Conservation (phyloP, 805 yeast genomes). For the Pichia insulana region DNA sequence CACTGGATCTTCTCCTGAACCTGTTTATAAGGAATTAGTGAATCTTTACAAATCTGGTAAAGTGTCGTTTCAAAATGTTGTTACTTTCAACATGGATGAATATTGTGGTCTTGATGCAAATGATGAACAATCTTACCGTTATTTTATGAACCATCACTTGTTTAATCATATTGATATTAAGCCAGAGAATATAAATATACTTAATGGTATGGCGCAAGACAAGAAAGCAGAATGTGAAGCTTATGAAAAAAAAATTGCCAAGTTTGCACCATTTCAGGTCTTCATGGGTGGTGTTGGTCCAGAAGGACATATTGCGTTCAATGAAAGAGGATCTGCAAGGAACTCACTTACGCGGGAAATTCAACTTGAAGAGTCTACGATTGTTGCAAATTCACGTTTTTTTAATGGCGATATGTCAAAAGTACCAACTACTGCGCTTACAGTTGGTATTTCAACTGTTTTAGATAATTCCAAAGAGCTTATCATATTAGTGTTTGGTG, state of each 20-base stretch:
- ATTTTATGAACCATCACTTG: conserved; percentile 48
- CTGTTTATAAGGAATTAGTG: conserved; percentile 39
- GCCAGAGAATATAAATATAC: conserved; percentile 41
- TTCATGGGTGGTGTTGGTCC: conserved; percentile 55
- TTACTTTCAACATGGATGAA: conserved; percentile 57
- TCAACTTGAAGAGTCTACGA: conserved; percentile 39
- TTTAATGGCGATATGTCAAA: conserved; percentile 36
- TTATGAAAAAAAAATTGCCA: conserved; percentile 41
- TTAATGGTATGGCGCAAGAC: conserved; percentile 43
- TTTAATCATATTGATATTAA: conserved; percentile 50
- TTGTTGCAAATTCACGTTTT: conserved; percentile 45
- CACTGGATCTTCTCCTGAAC: conserved; percentile 55
- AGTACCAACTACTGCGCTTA: conserved; percentile 44
- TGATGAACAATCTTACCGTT: conserved; percentile 45
- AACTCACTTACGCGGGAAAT: conserved; percentile 39
- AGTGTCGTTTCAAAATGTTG: conserved; percentile 42
- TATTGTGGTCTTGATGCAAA: conserved; percentile 41
- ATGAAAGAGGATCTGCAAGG: conserved; percentile 45
- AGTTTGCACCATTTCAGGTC: conserved; percentile 41
- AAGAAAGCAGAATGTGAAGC: conserved; percentile 36
- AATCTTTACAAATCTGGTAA: conserved; percentile 33
- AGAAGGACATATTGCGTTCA: conserved; percentile 54
- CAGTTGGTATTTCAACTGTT: conserved; percentile 51
- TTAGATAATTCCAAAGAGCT: conserved; percentile 47
- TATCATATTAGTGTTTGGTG: conserved; percentile 43